Conservation (phyloP, 2,329 filamentous ascomycete species). For the Meredithiella fracta region DNA sequence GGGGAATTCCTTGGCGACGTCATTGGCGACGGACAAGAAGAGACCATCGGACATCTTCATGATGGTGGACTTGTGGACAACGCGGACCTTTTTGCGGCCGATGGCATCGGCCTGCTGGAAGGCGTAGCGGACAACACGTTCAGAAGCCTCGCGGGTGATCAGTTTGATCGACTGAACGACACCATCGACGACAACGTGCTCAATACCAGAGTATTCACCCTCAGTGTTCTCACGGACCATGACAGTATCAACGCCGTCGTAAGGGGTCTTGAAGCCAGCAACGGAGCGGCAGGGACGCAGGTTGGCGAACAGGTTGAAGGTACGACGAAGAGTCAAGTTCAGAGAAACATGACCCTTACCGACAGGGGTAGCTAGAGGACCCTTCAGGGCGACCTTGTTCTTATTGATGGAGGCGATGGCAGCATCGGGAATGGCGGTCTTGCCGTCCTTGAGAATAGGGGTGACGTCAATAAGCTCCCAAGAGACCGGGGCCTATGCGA, state of each 20-base stretch:
- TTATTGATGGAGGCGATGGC: slow-evolving; percentile 85
- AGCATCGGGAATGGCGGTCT: slow-evolving; percentile 81
- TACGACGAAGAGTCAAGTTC: slow-evolving; percentile 94
- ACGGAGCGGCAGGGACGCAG: slow-evolving; percentile 94
- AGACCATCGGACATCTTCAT: slow-evolving; percentile 99
- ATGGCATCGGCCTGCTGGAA: slow-evolving; percentile 95
- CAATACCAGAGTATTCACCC: slow-evolving; percentile 98
- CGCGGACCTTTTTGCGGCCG: slow-evolving; percentile 87
- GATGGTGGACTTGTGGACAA: slow-evolving; percentile 99
- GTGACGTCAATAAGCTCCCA: slow-evolving; percentile 98
- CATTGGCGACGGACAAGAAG: slow-evolving; percentile 73
- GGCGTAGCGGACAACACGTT: slow-evolving; percentile 90
- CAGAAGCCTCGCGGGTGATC: slow-evolving; percentile 85
- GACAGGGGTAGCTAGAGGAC: slow-evolving; percentile 88
- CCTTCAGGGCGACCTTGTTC: slow-evolving; percentile 97
- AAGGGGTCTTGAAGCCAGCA: slow-evolving; percentile 94
- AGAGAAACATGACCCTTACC: slow-evolving; percentile 99
- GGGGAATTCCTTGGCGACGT: slow-evolving; percentile 90
- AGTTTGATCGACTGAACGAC: slow-evolving; percentile 99
- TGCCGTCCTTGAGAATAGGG: slow-evolving; percentile 82
- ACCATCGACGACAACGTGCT: slow-evolving; percentile 94
- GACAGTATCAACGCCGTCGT: slow-evolving; percentile 92
- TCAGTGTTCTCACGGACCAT: slow-evolving; percentile 99
- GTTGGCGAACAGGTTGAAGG: slow-evolving; percentile 99
- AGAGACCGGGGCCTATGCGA: slow-evolving; percentile 60